Evolutionary conservation across 495 filamentous ascomycete genomes (phyloP).

Genomic region (Aspergillus affinis): DNA sequence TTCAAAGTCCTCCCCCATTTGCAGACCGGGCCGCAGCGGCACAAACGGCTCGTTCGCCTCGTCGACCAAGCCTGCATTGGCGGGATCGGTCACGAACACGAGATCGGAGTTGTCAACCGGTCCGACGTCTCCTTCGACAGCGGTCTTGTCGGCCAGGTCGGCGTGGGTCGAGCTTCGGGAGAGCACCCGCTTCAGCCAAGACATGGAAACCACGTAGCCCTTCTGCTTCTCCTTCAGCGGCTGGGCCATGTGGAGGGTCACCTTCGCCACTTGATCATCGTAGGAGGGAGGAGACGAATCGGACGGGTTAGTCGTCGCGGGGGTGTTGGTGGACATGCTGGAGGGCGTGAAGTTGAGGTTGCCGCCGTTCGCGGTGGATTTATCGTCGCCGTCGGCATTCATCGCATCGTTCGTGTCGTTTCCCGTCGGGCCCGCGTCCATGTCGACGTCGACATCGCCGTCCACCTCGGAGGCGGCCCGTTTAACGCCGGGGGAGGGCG

Average conservation of each 20-base stretch:
- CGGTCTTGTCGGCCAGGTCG: constrained; percentile 57
- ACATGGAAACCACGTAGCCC: constrained; percentile 73
- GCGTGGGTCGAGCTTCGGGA: constrained; percentile 60
- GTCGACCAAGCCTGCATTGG: constrained; percentile 44
- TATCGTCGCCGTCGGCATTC: constrained; percentile 19
- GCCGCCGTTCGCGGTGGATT: constrained; percentile 21
- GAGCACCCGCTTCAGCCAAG: constrained; percentile 76
- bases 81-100: constrained; percentile 44
- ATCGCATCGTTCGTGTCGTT: constrained; percentile 19
- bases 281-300: constrained; percentile 50
- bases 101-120: constrained; percentile 84
- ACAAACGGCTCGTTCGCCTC: constrained; percentile 63
- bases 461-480: constrained; percentile 51
- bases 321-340: constrained; percentile 31
- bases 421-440: constrained; percentile 18
- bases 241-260: constrained; percentile 54
- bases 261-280: constrained; percentile 74
- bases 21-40: constrained; percentile 70
- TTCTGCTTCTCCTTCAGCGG: constrained; percentile 65
- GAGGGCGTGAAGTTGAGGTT: constrained; percentile 33
- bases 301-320: constrained; percentile 19
- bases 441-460: constrained; percentile 38
- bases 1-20: constrained; percentile 67
- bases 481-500: constrained; percentile 53
- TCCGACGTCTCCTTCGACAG: constrained; percentile 64